Conservation (phyloP, 352 stramenopile species). For the Pythium vanterpoolii region DNA sequence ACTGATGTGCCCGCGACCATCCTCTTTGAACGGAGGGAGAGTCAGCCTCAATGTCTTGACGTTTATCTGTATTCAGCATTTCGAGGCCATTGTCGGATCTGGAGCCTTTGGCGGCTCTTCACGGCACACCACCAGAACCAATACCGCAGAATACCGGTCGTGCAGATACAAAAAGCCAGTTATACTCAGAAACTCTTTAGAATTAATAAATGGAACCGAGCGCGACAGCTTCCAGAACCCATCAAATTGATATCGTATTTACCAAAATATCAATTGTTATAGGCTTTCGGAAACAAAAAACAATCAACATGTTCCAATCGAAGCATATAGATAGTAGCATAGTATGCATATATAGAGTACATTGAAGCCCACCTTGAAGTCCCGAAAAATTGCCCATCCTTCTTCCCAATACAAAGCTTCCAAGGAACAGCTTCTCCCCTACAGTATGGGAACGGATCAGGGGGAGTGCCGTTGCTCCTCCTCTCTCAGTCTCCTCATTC, state of each 20-base stretch:
- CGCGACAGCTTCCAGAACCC: too few relatives aligned
- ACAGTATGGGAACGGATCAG: constrained; percentile 8
- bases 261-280: background rate
- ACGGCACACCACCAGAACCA: constrained; percentile 10
- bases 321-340: background rate
- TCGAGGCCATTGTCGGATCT: background rate
- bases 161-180: background rate
- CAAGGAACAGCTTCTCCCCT: constrained; percentile 29
- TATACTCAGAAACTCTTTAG: background rate
- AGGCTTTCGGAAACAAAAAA: too few relatives aligned
- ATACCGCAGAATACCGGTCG: background rate
- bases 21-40: too few relatives aligned
- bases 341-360: background rate
- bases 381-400: constrained; percentile 11
- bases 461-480: background rate
- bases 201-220: constrained; percentile 16
- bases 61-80: background rate
- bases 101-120: background rate
- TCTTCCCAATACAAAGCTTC: background rate
- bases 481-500: constrained; percentile 26
- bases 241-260: too few relatives aligned
- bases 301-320: too few relatives aligned
- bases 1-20: background rate
- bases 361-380: constrained; percentile 21
- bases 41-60: too few relatives aligned